Percentiles rank a stretch among this genome's conserved stretches.
phyloP scores from a whole-genome alignment of 2,329 filamentous ascomycete species.

The Colletotrichum truncatum region DNA sequence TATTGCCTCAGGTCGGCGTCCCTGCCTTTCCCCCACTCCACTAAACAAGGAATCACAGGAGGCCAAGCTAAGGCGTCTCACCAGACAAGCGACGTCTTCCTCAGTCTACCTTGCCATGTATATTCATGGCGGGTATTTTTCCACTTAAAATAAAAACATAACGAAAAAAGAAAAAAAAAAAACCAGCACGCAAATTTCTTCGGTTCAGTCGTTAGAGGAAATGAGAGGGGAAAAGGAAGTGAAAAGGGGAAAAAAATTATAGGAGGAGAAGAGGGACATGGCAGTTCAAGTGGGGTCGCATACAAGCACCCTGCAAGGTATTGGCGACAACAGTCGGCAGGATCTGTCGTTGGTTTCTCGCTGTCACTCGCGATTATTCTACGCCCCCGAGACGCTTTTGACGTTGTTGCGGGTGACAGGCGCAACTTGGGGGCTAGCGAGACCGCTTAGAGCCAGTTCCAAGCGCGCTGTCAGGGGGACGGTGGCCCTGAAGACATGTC shows the following conservation, averaged over 20 bases:
- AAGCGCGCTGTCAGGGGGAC: conserved; percentile 17
- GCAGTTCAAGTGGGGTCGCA: conserved; percentile 2
- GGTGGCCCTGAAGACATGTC: neutral
- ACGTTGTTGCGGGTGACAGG: conserved; percentile 2
- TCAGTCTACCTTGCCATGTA: no score
- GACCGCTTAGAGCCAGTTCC: conserved; percentile 4
- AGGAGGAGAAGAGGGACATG: no score
- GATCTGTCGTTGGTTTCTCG: conserved; percentile 4
- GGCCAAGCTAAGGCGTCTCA: neutral
- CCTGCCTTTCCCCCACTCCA: neutral
- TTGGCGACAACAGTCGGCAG: neutral
- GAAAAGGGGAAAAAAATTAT: neutral
- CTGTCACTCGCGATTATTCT: neutral
- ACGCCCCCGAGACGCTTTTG: conserved; percentile 1
- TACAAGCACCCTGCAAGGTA: neutral
- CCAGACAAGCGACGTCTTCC: neutral
- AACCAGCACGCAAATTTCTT: no score
- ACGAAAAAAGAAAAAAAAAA: no score
- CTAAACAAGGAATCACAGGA: no score
- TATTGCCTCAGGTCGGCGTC: neutral
- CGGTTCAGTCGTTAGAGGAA: no score
- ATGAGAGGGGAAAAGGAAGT: no score
- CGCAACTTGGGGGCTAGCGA: conserved; percentile 29
- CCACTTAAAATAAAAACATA: no score
- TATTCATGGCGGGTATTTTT: no score